A percentile compares a stretch with the other conserved stretches of the same genome.
phyloP scores from a whole-genome alignment of 371 early-diverging fungal genomes.

The Mortierella sp. region DNA sequence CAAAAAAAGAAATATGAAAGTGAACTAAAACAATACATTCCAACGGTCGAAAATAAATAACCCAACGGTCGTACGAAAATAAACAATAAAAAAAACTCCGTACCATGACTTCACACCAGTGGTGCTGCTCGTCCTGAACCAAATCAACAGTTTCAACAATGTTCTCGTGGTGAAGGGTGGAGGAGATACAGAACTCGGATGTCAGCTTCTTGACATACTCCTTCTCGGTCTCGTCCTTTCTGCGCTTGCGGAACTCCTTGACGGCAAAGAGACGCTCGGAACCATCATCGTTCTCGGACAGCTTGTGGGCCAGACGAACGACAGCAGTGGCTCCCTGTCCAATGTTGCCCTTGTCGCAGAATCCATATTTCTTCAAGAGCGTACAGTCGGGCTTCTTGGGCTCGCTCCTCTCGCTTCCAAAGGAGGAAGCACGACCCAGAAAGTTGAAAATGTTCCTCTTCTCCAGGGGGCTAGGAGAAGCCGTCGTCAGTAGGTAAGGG shows the following conservation, averaged over 20 bases:
- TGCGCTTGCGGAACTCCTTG: slow-evolving; percentile 92
- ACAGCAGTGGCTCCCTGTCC: slow-evolving; percentile 96
- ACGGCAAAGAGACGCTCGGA: slow-evolving; percentile 87
- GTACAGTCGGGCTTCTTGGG: slow-evolving; percentile 38
- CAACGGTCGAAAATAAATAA: neutral
- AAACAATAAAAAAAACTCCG: slow-evolving; percentile 22
- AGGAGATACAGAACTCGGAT: slow-evolving; percentile 93
- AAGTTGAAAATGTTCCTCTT: slow-evolving; percentile 58
- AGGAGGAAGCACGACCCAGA: slow-evolving; percentile 53
- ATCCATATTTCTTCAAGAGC: slow-evolving; percentile 79
- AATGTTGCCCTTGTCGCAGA: slow-evolving; percentile 82
- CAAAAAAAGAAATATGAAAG: neutral
- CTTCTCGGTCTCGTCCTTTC: slow-evolving; percentile 87
- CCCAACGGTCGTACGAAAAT: neutral
- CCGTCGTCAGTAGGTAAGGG: slow-evolving; percentile 26
- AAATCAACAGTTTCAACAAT: slow-evolving; percentile 94
- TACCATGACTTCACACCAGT: slow-evolving; percentile 96
- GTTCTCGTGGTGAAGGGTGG: slow-evolving; percentile 89
- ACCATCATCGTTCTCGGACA: slow-evolving; percentile 56
- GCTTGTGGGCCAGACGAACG: slow-evolving; percentile 87
- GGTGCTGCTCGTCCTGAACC: slow-evolving; percentile 84
- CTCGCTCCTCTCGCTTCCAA: slow-evolving; percentile 44
- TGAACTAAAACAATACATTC: slow-evolving; percentile 20
- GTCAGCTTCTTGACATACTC: slow-evolving; percentile 92
- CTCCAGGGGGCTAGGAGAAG: slow-evolving; percentile 29